A percentile compares a stretch with the other conserved stretches of the same genome.
These are phyloP conservation scores for Sinapis alba DNA, from an alignment of 441 rosid species.

Conservation along the genomic window DNA sequence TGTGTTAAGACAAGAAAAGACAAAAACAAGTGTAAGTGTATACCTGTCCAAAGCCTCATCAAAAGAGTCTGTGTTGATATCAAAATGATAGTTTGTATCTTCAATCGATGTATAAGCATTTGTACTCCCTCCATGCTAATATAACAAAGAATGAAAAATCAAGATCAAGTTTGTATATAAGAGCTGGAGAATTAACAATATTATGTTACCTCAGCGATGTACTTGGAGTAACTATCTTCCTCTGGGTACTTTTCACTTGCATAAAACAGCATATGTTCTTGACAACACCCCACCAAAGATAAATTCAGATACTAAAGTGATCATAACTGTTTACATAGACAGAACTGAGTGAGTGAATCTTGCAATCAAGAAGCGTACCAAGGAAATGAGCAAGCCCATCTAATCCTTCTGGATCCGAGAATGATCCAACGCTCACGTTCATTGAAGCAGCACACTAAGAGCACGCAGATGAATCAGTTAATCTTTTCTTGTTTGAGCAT, in stretches of 20 bases:
- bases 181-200: not conserved
- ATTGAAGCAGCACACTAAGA: constrained; percentile 88
- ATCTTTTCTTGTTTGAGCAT: not conserved
- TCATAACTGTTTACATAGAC: not conserved
- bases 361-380: constrained; percentile 44
- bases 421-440: constrained; percentile 77
- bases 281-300: not conserved
- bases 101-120: constrained; percentile 78
- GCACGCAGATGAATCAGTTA: not conserved
- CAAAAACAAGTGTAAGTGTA: not conserved
- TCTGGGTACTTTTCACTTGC: constrained; percentile 85
- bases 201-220: constrained; percentile 62
- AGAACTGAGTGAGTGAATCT: constrained; percentile 11
- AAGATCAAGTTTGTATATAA: not conserved
- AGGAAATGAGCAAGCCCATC: constrained; percentile 93
- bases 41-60: constrained; percentile 92
- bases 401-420: constrained; percentile 72
- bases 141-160: not conserved
- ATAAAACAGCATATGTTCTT: constrained; percentile 94
- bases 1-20: constrained; percentile 1
- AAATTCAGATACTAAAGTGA: not conserved
- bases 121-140: constrained; percentile 83
- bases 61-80: constrained; percentile 64
- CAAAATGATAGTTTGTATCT: constrained; percentile 65
- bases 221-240: constrained; percentile 84